These are phyloP conservation scores for Plicaturopsis crispa DNA, from an alignment of 768 basidiomycete species.

Conservation along the genomic window DNA sequence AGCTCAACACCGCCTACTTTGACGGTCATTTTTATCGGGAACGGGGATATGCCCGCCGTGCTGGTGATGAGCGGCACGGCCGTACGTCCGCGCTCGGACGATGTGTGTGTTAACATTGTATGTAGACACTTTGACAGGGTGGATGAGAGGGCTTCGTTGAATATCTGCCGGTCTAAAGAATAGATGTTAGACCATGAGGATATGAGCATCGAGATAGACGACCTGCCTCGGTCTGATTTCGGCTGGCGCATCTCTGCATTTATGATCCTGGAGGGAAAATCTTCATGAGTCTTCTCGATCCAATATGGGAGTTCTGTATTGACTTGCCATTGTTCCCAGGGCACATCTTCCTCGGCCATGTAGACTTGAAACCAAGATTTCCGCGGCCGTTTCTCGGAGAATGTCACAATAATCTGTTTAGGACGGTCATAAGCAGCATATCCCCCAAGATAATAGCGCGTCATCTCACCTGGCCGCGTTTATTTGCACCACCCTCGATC, in stretches of 20 bases:
- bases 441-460: neutral
- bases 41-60: slow-evolving; percentile 69
- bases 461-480: slow-evolving; percentile 58
- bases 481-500: slow-evolving; percentile 53
- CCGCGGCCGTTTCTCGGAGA: slow-evolving; percentile 70
- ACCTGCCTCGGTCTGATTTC: slow-evolving; percentile 50
- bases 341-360: slow-evolving; percentile 71
- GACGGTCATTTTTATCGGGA: slow-evolving; percentile 66
- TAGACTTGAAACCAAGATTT: slow-evolving; percentile 75
- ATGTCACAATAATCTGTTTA: slow-evolving; percentile 58
- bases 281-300: neutral
- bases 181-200: slow-evolving; percentile 17
- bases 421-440: no score
- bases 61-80: slow-evolving; percentile 80
- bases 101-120: slow-evolving; percentile 69
- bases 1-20: slow-evolving; percentile 63
- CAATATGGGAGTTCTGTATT: neutral
- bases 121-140: slow-evolving; percentile 61
- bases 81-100: slow-evolving; percentile 67
- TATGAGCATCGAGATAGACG: neutral
- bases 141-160: slow-evolving; percentile 48
- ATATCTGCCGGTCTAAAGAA: slow-evolving; percentile 36
- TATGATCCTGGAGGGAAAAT: slow-evolving; percentile 52
- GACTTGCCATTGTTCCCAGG: slow-evolving; percentile 80
- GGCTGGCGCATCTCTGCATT: slow-evolving; percentile 76